phyloP scores from a whole-genome alignment of 108 stramenopile genomes.

The Nitzschia inconspicua region DNA sequence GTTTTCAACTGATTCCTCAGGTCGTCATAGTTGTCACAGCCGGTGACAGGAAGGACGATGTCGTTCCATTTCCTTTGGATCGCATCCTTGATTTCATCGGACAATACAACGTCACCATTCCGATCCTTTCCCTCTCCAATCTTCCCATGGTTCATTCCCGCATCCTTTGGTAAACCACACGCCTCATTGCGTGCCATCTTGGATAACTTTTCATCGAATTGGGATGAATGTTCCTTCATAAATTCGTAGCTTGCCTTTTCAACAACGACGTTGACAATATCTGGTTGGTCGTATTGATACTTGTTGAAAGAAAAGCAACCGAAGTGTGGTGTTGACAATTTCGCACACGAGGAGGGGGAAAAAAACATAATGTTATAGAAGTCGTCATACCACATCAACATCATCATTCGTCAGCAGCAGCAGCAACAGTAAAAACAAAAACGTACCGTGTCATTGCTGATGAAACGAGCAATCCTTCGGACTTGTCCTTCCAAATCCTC shows the following conservation, averaged over 20 bases:
- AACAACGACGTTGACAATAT: slow-evolving; percentile 6
- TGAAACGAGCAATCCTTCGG: slow-evolving; percentile 20
- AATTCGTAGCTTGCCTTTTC: slow-evolving; percentile 26
- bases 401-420: background rate
- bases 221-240: slow-evolving; percentile 29
- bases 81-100: slow-evolving; percentile 6
- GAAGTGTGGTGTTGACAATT: too few relatives aligned
- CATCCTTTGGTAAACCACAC: slow-evolving; percentile 40
- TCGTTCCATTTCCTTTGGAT: slow-evolving; percentile 41
- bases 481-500: slow-evolving; percentile 32
- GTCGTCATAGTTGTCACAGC: slow-evolving; percentile 30
- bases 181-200: slow-evolving; percentile 41
- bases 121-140: slow-evolving; percentile 23
- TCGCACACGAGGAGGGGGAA: too few relatives aligned
- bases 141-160: slow-evolving; percentile 31
- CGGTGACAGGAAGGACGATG: slow-evolving; percentile 35
- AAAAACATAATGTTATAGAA: too few relatives aligned
- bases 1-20: slow-evolving; percentile 10
- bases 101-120: slow-evolving; percentile 14
- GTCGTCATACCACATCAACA: background rate
- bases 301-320: too few relatives aligned
- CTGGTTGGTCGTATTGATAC: too few relatives aligned
- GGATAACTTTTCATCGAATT: slow-evolving; percentile 47
- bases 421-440: too few relatives aligned
- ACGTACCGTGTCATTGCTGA: slow-evolving; percentile 22